Conservation (phyloP, 148 eudicot species). For the Vaccinium myrtillus region DNA sequence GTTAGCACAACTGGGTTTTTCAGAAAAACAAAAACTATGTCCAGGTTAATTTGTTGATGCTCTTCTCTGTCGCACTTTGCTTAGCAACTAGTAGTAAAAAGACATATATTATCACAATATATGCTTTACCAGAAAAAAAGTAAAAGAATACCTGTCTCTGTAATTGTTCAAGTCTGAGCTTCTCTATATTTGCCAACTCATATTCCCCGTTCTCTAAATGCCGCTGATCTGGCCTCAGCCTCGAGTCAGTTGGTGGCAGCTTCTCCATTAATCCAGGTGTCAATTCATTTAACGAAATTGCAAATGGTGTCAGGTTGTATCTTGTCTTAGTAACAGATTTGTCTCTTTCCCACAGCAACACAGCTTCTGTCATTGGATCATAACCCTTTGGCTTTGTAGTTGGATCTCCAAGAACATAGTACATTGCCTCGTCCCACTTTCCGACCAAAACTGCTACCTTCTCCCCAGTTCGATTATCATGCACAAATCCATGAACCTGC, state of each 20-base stretch:
- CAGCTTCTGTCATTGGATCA: constrained; percentile 97
- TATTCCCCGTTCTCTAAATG: constrained; percentile 94
- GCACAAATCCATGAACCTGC: constrained; percentile 95
- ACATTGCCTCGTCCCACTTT: constrained; percentile 98
- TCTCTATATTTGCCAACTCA: constrained; percentile 88
- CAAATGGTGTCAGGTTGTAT: constrained; percentile 88
- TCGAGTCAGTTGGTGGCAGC: constrained; percentile 94
- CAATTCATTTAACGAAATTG: constrained; percentile 87
- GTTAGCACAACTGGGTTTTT: neutral
- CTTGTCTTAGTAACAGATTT: constrained; percentile 71
- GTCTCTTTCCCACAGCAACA: constrained; percentile 92
- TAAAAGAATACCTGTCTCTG: constrained; percentile 73
- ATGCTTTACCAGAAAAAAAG: neutral
- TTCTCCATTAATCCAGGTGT: constrained; percentile 71
- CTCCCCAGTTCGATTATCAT: constrained; percentile 91
- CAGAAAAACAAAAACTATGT: neutral
- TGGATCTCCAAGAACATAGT: constrained; percentile 93
- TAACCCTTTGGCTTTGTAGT: constrained; percentile 87
- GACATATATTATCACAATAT: neutral
- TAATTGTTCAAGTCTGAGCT: constrained; percentile 85
- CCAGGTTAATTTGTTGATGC: neutral
- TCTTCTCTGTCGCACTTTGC: neutral
- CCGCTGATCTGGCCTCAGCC: constrained; percentile 94
- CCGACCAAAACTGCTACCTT: constrained; percentile 93
- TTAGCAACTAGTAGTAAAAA: neutral